Conservation (phyloP, 2,329 filamentous ascomycete species). For the Allantophomopsis lycopodina region DNA sequence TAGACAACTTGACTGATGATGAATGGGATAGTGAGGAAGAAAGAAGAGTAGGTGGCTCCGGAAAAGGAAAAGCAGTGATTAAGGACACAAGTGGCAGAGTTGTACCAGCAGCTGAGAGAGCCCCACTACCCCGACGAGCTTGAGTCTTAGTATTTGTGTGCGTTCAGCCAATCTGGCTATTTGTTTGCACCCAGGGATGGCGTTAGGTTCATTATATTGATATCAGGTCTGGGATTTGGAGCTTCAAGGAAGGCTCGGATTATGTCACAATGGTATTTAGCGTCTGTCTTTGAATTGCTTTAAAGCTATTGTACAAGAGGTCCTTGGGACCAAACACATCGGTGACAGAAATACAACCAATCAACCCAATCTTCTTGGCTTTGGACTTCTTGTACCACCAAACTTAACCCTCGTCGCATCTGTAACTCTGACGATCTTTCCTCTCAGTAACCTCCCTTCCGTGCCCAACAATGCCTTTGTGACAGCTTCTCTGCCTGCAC, state of each 20-base stretch:
- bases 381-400: conserved; percentile 79
- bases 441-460: conserved; percentile 65
- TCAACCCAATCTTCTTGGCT: conserved; percentile 58
- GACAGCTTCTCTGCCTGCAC: conserved; percentile 74
- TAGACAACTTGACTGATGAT: conserved; percentile 10
- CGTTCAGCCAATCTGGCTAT: no score
- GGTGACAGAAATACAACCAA: not conserved
- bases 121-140: conserved; percentile 20
- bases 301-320: not conserved
- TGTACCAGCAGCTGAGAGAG: conserved; percentile 37
- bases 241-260: no score
- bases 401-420: conserved; percentile 90
- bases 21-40: conserved; percentile 33
- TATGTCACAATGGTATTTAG: no score
- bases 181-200: no score
- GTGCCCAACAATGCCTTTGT: conserved; percentile 78
- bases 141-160: no score
- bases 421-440: conserved; percentile 64
- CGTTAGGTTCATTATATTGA: no score
- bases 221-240: no score
- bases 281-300: no score
- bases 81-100: conserved; percentile 35
- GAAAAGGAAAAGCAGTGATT: conserved; percentile 20
- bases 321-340: not conserved
- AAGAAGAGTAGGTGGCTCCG: conserved; percentile 20